Base-by-base conservation (phyloP, 1,284 basidiomycete genomes). In the Leccinum subrobustum region DNA sequence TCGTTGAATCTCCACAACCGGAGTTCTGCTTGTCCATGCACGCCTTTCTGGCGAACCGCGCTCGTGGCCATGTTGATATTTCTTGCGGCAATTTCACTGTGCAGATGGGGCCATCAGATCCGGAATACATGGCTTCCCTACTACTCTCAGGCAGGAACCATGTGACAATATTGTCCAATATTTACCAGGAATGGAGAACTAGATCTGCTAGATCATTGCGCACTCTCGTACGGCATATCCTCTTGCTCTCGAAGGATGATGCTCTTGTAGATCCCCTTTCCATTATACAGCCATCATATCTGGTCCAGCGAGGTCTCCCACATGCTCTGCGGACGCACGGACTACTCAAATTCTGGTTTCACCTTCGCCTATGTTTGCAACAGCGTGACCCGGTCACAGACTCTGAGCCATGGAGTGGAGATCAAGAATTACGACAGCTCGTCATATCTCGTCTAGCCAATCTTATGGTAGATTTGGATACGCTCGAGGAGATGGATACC, bases 261-360 rank as follows among this genome's bases (percentile, higher is more conserved):
- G 69, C 81, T 3, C 75, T 85, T 27, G 78, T 89, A 7, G 91
- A 94, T 70, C 88, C 89, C 23, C 78, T 89, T 39, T 92, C 91
- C 23, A 86, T 87, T 50, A 91, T 85, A 51, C 91, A 91, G 56
- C 90, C 91, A 3, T 91, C 91, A 2, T 92, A 87, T 68, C 80
- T 93, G 44, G 83, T 93, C 29, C 91, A 92, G 70, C 81, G 78
- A 56, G 91, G 90, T 3, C 75, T 80, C 11, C 89, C 91, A 3
- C 82, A 86, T 56, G 71, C 78, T 47, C 69, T 92, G 50, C 87
- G 92, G 29, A 83, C 81, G 25, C 84, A 90, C 64, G 74, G 80
- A 2, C 77, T 79, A 3, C 91, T 91, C 77, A 87, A 85, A 63
- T 84, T 92, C 58, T 74, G 93, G 27, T 86, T 89, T 61, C 85